Percentiles rank a stretch among this genome's conserved stretches.
These are phyloP conservation scores for Chlorella sp. DNA, from an alignment of 139 green algal genomes.

Conservation along the genomic window DNA sequence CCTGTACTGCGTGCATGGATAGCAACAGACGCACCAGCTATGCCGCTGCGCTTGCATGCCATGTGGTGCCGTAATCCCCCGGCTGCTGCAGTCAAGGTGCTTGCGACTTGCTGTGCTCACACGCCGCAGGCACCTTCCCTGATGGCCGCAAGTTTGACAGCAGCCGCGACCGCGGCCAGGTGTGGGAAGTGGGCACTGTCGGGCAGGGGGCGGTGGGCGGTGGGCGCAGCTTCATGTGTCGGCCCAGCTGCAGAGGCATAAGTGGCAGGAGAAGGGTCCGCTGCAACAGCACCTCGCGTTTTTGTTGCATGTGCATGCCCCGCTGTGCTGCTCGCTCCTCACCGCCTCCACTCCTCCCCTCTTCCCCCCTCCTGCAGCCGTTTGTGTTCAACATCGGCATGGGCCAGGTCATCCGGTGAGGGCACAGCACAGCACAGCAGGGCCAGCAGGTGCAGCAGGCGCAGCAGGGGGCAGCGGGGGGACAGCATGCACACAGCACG, in stretches of 20 bases:
- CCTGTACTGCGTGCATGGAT: no score
- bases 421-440: neutral
- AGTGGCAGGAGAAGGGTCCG: no score
- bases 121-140: conserved; percentile 34
- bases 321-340: neutral
- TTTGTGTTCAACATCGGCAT: conserved; percentile 68
- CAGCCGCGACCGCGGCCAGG: conserved; percentile 55
- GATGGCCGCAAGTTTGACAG: conserved; percentile 85
- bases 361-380: conserved; percentile 13
- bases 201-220: neutral
- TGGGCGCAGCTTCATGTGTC: neutral
- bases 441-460: neutral
- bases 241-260: no score
- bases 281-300: neutral
- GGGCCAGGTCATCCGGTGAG: conserved; percentile 29
- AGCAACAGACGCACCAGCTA: no score
- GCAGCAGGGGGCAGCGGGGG: no score
- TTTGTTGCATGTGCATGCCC: neutral
- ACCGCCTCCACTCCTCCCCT: no score
- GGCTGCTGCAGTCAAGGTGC: no score
- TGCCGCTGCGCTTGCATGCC: no score
- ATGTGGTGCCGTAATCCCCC: no score
- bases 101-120: no score
- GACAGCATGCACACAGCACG: no score
- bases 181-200: neutral